Percentiles rank a stretch among this genome's conserved stretches.
Conservation (phyloP, 2,329 filamentous ascomycete species). For the Exophiala xenobiotica region DNA sequence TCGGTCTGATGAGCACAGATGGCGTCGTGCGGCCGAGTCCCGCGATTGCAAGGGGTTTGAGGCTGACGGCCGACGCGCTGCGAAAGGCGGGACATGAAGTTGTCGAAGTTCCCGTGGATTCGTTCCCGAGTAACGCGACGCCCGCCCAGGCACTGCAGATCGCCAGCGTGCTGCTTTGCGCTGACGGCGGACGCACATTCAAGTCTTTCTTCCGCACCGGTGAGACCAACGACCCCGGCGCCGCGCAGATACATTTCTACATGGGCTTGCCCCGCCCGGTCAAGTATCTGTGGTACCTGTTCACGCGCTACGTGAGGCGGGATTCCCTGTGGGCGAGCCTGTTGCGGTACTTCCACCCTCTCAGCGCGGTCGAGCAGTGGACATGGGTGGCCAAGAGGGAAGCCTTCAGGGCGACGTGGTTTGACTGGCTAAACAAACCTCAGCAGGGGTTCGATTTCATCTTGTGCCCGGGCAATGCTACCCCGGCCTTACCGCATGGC, state of each 20-base stretch:
- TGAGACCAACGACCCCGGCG: conserved; percentile 78
- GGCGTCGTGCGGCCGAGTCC: conserved; percentile 82
- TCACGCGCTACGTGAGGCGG: conserved; percentile 77
- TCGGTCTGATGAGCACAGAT: conserved; percentile 77
- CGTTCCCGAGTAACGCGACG: conserved; percentile 69
- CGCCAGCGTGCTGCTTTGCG: conserved; percentile 76
- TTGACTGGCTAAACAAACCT: conserved; percentile 76
- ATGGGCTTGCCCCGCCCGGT: conserved; percentile 71
- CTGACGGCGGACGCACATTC: conserved; percentile 80
- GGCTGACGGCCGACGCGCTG: conserved; percentile 68
- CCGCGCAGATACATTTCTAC: conserved; percentile 70
- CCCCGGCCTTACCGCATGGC: conserved; percentile 80
- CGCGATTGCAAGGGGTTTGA: conserved; percentile 74
- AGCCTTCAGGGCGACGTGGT: conserved; percentile 73
- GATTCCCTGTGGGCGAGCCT: conserved; percentile 78
- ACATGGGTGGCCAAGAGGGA: conserved; percentile 75
- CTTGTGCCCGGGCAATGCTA: conserved; percentile 82
- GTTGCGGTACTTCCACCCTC: conserved; percentile 69
- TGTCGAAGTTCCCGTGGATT: conserved; percentile 49
- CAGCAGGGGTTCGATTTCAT: conserved; percentile 74
- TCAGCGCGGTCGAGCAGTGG: conserved; percentile 78
- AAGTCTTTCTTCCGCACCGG: conserved; percentile 71
- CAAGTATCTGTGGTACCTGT: conserved; percentile 84
- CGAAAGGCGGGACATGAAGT: conserved; percentile 73
- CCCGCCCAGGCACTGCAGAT: conserved; percentile 74